Percentiles rank a stretch among this genome's conserved stretches.
Conservation (phyloP, 768 basidiomycete genomes). For the Hirschioporus abietinus region DNA sequence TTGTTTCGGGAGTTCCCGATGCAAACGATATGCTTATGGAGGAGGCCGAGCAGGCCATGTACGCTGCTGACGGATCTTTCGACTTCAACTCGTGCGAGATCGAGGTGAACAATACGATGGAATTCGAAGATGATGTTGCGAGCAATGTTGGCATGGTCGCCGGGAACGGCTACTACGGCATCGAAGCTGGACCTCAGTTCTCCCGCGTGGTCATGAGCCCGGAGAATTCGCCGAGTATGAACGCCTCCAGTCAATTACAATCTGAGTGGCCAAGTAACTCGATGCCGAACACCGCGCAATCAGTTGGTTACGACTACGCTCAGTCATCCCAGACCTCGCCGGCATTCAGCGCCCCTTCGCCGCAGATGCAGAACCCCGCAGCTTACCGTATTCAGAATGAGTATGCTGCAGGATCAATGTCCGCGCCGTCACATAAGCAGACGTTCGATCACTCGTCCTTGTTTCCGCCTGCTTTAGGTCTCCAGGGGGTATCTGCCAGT, state of each 20-base stretch:
- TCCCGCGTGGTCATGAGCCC: constrained; percentile 11
- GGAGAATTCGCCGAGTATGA: constrained; percentile 5
- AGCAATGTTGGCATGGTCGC: constrained; percentile 51
- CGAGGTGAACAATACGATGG: constrained; percentile 49
- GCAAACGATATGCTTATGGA: constrained; percentile 23
- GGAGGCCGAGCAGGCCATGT: constrained; percentile 20
- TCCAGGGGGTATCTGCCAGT: constrained; percentile 20
- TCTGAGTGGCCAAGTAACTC: neutral
- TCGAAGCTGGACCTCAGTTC: constrained; percentile 15
- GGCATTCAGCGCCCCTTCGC: constrained; percentile 10
- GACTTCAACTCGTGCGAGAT: constrained; percentile 56
- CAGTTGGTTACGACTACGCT: constrained; percentile 19
- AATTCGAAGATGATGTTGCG: constrained; percentile 36
- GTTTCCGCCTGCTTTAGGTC: constrained; percentile 38
- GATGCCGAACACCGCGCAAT: constrained; percentile 14
- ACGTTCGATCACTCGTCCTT: constrained; percentile 55
- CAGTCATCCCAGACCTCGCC: constrained; percentile 20
- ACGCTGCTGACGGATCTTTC: neutral
- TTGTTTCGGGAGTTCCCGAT: constrained; percentile 23
- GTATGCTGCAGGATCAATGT: constrained; percentile 38
- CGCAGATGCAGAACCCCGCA: constrained; percentile 8
- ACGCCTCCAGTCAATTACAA: constrained; percentile 13
- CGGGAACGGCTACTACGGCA: constrained; percentile 18
- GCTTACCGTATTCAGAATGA: constrained; percentile 23
- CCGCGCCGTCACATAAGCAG: constrained; percentile 66